Evolutionary conservation across 768 basidiomycete species (phyloP).

Genomic region (Pleurotus tuber-regium): DNA sequence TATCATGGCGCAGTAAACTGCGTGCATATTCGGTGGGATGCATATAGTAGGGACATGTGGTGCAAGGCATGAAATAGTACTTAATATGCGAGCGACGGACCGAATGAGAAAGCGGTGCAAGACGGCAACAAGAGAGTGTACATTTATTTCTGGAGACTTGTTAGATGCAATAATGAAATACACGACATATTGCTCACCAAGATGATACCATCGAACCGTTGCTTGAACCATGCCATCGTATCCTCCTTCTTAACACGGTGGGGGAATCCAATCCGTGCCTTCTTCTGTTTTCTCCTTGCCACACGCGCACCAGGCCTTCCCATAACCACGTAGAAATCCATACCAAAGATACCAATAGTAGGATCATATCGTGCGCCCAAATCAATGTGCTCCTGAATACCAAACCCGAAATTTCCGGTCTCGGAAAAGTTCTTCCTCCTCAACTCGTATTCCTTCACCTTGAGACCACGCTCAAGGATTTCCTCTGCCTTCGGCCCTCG

Average conservation of each 20-base stretch:
- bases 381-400: conserved; percentile 99
- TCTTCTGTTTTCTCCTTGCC: conserved; percentile 86
- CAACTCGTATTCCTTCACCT: conserved; percentile 99
- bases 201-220: conserved; percentile 98
- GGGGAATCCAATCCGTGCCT: conserved; percentile 78
- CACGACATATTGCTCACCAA: conserved; percentile 49
- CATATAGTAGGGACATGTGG: conserved; percentile 6
- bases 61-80: conserved; percentile 9
- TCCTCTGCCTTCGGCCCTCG: conserved; percentile 99
- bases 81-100: conserved; percentile 10
- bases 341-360: conserved; percentile 97
- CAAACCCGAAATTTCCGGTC: conserved; percentile 99
- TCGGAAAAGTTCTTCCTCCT: conserved; percentile 96
- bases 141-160: conserved; percentile 5
- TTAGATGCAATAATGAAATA: conserved; percentile 1
- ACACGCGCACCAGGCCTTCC: conserved; percentile 93
- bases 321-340: conserved; percentile 99
- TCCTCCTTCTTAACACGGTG: conserved; percentile 97
- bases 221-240: conserved; percentile 99
- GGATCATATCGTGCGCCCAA: conserved; percentile 98
- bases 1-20: neutral
- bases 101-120: neutral
- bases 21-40: conserved; percentile 7
- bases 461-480: conserved; percentile 97
- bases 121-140: neutral